Percentiles rank a stretch among this genome's conserved stretches.
These are phyloP conservation scores for Aegilops speltoides DNA, from an alignment of 176 grass and related monocot species.

Conservation along the genomic window DNA sequence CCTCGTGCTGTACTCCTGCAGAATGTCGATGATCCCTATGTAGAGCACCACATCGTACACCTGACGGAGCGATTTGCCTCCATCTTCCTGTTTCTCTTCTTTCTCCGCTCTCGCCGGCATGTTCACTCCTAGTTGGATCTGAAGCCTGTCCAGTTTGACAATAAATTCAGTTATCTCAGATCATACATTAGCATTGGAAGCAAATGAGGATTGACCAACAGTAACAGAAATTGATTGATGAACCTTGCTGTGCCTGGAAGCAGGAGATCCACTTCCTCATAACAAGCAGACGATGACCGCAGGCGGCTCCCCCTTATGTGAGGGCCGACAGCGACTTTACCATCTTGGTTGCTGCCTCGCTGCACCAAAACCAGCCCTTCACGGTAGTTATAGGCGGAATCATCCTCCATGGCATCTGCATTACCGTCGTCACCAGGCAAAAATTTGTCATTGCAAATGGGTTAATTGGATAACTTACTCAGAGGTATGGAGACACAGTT, in stretches of 20 bases:
- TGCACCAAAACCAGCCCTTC: constrained; percentile 87
- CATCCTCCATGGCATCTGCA: constrained; percentile 83
- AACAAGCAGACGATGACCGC: constrained; percentile 80
- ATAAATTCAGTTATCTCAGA: neutral
- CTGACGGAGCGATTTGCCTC: constrained; percentile 9
- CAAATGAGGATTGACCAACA: neutral
- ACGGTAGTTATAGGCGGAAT: constrained; percentile 51
- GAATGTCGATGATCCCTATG: constrained; percentile 93
- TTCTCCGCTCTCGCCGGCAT: constrained; percentile 90
- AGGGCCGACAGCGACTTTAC: constrained; percentile 69
- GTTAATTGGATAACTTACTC: neutral
- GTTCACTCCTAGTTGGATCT: constrained; percentile 95
- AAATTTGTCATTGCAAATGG: neutral
- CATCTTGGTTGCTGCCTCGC: constrained; percentile 56
- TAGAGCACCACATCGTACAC: constrained; percentile 93
- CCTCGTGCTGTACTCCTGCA: constrained; percentile 81
- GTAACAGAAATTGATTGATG: neutral
- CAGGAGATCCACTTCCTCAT: constrained; percentile 94
- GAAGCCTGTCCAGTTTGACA: constrained; percentile 52
- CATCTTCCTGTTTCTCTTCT: constrained; percentile 29
- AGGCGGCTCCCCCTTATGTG: constrained; percentile 90
- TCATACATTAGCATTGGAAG: neutral
- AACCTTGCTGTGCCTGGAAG: constrained; percentile 97
- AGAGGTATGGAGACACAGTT: neutral
- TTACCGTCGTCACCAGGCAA: neutral